phyloP scores from a whole-genome alignment of 2,329 filamentous ascomycete genomes.

The Ophiostoma triangulosporum region DNA sequence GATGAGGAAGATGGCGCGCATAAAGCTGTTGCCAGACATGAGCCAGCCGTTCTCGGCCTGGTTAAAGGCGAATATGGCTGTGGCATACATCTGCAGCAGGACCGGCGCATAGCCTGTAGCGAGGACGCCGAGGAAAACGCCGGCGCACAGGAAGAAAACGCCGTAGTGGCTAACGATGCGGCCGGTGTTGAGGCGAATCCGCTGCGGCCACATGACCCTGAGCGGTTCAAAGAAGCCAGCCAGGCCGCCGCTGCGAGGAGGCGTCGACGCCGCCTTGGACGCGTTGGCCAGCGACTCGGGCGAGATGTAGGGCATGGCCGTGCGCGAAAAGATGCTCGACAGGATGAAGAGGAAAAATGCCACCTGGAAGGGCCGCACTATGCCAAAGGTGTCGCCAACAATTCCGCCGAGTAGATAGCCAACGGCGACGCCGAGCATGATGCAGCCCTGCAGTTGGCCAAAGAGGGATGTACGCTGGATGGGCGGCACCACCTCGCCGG shows the following conservation, averaged over 20 bases:
- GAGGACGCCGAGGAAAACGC: slow-evolving; percentile 52
- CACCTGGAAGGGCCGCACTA: slow-evolving; percentile 50
- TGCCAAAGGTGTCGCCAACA: slow-evolving; percentile 48
- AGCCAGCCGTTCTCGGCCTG: slow-evolving; percentile 43
- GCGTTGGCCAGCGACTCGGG: slow-evolving; percentile 20
- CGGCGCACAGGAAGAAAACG: slow-evolving; percentile 47
- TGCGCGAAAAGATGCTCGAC: slow-evolving; percentile 27
- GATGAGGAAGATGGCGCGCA: slow-evolving; percentile 41
- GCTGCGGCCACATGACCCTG: slow-evolving; percentile 45
- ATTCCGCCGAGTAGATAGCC: slow-evolving; percentile 46
- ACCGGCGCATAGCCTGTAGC: slow-evolving; percentile 55
- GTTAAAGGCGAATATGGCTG: slow-evolving; percentile 38
- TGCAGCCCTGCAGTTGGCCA: slow-evolving; percentile 50
- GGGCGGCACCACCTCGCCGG: slow-evolving; percentile 49
- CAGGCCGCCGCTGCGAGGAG: slow-evolving; percentile 22
- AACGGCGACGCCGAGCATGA: slow-evolving; percentile 52
- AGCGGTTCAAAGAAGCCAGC: slow-evolving; percentile 49
- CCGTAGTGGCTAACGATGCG: slow-evolving; percentile 42
- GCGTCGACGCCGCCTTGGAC: slow-evolving; percentile 44
- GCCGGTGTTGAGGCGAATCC: slow-evolving; percentile 37
- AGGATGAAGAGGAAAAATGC: slow-evolving; percentile 44
- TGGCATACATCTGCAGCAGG: slow-evolving; percentile 46
- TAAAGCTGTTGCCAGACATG: slow-evolving; percentile 41
- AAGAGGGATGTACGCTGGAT: slow-evolving; percentile 49
- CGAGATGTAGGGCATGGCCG: slow-evolving; percentile 36